Evolutionary conservation across 2,329 filamentous ascomycete species (phyloP).

Genomic region (Aciculosporium take): DNA sequence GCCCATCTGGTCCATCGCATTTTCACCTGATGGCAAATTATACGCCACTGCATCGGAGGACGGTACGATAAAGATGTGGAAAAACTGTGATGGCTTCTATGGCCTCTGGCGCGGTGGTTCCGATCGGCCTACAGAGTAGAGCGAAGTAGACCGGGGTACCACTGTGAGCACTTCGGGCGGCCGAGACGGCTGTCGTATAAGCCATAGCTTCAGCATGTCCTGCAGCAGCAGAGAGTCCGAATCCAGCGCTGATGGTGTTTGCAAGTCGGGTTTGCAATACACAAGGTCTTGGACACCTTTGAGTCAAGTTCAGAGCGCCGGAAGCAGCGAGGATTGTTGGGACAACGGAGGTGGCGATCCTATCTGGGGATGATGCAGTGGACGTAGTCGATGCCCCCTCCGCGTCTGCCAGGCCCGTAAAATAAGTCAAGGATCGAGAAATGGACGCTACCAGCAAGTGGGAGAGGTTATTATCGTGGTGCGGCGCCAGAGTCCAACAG

Average conservation of each 20-base stretch:
- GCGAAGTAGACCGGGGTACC: constrained; percentile 11
- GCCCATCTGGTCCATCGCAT: constrained; percentile 90
- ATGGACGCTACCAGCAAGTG: neutral
- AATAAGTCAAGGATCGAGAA: neutral
- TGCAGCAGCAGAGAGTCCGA: constrained; percentile 8
- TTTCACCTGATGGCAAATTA: constrained; percentile 87
- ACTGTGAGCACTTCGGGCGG: constrained; percentile 1
- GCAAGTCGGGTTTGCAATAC: neutral
- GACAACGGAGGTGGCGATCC: neutral
- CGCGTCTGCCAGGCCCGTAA: neutral
- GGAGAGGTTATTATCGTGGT: neutral
- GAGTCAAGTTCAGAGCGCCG: neutral
- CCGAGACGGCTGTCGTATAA: constrained; percentile 5
- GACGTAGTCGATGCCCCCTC: neutral
- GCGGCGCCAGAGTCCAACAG: neutral
- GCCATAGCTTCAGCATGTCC: constrained; percentile 7
- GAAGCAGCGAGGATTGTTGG: constrained; percentile 2
- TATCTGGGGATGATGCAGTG: neutral
- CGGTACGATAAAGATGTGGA: constrained; percentile 89
- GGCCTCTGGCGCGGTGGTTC: constrained; percentile 46
- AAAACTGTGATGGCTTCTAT: constrained; percentile 52
- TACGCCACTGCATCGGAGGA: constrained; percentile 96
- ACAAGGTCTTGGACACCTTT: neutral
- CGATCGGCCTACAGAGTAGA: constrained; percentile 24
- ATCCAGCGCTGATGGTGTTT: constrained; percentile 1